Percentiles rank a stretch among this genome's conserved stretches.
Evolutionary conservation across 1,284 basidiomycete species (phyloP).

Genomic region (Leccinum variabile): DNA sequence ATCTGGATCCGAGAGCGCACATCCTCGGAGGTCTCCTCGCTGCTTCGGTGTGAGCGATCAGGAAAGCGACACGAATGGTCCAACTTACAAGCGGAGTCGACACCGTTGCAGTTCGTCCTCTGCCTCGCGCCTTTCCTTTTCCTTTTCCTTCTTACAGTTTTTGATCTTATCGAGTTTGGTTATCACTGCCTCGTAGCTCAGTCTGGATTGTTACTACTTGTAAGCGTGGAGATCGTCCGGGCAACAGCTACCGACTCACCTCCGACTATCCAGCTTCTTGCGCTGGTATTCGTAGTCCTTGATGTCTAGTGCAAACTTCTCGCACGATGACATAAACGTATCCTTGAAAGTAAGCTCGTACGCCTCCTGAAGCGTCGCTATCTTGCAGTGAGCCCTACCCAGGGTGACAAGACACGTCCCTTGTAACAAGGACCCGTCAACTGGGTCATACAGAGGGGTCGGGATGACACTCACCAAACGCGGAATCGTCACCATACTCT

Average conservation of each 20-base stretch:
- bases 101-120: slow-evolving; percentile 76
- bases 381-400: slow-evolving; percentile 79
- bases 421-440: slow-evolving; percentile 26
- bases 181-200: slow-evolving; percentile 74
- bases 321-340: slow-evolving; percentile 66
- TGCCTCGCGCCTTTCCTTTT: slow-evolving; percentile 68
- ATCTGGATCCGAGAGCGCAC: slow-evolving; percentile 70
- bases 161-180: slow-evolving; percentile 66
- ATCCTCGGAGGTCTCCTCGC: slow-evolving; percentile 82
- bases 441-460: neutral
- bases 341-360: slow-evolving; percentile 71
- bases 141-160: slow-evolving; percentile 64
- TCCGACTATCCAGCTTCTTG: slow-evolving; percentile 80
- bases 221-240: neutral
- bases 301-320: slow-evolving; percentile 62
- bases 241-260: slow-evolving; percentile 43
- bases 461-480: slow-evolving; percentile 53
- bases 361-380: slow-evolving; percentile 79
- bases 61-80: neutral
- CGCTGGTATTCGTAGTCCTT: slow-evolving; percentile 68
- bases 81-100: slow-evolving; percentile 69
- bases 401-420: slow-evolving; percentile 70
- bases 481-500: slow-evolving; percentile 71
- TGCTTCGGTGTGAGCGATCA: slow-evolving; percentile 32
- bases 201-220: slow-evolving; percentile 40